Base-by-base conservation (phyloP, 495 filamentous ascomycete genomes). In the Chaetomium tenue region DNA sequence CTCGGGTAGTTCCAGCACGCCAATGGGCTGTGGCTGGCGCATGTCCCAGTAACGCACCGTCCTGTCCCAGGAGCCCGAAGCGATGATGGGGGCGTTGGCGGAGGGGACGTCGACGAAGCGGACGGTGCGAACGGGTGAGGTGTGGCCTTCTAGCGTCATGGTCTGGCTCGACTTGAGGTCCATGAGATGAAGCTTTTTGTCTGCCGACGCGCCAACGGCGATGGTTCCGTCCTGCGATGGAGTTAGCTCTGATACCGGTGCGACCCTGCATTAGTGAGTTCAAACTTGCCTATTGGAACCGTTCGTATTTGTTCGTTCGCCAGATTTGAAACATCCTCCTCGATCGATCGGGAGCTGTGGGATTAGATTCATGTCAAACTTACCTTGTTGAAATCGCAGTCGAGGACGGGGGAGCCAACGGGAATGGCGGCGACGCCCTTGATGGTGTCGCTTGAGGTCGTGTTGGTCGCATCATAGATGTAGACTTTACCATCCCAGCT, bases 401-500 rank as follows among this genome's bases (percentile, higher is more conserved):
- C 88, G 68, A 97, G 74, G 26, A 92, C 90, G 25, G 90, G 90
- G 40, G 80, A 87, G 61, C 92, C 88, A 77, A 88, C 86, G 62
- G 90, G 86, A 73, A 93, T 90, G 44, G 89, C 74, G 26, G 91
- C 89, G 71, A 91, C 93, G 47, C 89, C 90, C 75, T 87, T 81
- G 72, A 88, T 91, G 67, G 55, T 46, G 48, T 20, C 48, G 39
- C 56, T 63, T 28, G 83, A 79, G 30, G 89, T 89, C 64, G 84
- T 82, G 47, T 79, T 77, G 61, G 87, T 87, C 75, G 94, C 89
- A 74, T 96, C 89, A 76, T 96, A 97, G 70, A 97, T 93, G 69
- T 90, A 88, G 67, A 96, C 90, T 69, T 91, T 92, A 75, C 93
- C 95, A 72, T 97, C 93, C 93, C 93, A 97, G 48, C 89, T 93